Percentiles rank a stretch among this genome's conserved stretches.
These are phyloP conservation scores for Hymenoscyphus salicellus DNA, from an alignment of 2,329 filamentous ascomycete genomes.

Conservation along the genomic window DNA sequence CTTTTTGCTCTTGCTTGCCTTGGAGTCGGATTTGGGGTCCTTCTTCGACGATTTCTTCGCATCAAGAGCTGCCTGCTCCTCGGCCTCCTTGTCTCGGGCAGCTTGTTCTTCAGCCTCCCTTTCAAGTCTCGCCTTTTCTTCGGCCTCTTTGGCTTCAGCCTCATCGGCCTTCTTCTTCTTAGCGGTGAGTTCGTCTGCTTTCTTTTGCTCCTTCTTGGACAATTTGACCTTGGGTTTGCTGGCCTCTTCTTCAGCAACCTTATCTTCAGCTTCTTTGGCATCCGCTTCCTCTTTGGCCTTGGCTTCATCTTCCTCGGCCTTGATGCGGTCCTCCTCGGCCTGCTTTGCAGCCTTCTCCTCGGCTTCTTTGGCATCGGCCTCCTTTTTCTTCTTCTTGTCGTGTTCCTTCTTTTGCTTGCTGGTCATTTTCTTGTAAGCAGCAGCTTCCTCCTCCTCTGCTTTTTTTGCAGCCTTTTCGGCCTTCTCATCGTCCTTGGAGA, in stretches of 20 bases:
- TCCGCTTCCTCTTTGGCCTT: constrained; percentile 37
- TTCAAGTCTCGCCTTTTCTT: constrained; percentile 32
- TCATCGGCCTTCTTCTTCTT: constrained; percentile 47
- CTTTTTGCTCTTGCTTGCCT: constrained; percentile 40
- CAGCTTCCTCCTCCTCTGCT: constrained; percentile 37
- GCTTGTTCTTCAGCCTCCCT: constrained; percentile 40
- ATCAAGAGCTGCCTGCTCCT: constrained; percentile 37
- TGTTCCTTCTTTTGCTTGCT: constrained; percentile 34
- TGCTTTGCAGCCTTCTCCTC: constrained; percentile 45
- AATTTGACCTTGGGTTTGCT: constrained; percentile 36
- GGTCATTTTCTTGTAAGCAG: constrained; percentile 44
- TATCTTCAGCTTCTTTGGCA: constrained; percentile 1
- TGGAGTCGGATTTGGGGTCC: constrained; percentile 25
- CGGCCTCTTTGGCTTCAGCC: constrained; percentile 26
- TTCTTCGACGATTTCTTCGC: constrained; percentile 34
- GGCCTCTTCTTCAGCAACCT: constrained; percentile 3
- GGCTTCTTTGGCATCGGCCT: constrained; percentile 28
- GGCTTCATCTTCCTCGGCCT: constrained; percentile 36
- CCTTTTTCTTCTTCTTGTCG: constrained; percentile 37
- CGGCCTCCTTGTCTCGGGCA: constrained; percentile 38
- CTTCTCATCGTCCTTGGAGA: constrained; percentile 43
- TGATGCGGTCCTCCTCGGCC: constrained; percentile 40
- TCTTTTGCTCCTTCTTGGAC: constrained; percentile 50
- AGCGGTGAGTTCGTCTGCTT: constrained; percentile 39
- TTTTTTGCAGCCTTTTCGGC: constrained; percentile 46